phyloP scores from a whole-genome alignment of 441 rosid genomes.

The Pelargonium fulgidum region DNA sequence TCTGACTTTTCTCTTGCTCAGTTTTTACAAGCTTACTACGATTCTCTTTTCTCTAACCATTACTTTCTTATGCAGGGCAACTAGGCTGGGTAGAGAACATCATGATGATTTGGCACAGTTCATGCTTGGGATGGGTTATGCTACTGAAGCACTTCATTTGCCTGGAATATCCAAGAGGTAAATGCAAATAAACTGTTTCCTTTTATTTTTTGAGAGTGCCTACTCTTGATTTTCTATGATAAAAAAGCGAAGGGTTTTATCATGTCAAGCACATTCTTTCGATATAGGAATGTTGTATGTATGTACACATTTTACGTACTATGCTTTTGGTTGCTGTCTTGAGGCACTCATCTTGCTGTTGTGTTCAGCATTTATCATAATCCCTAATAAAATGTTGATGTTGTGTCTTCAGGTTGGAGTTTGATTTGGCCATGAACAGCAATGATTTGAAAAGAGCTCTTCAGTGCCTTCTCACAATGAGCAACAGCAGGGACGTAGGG shows the following conservation, averaged over 20 bases:
- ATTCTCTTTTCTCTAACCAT: conserved; percentile 16
- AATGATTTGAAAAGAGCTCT: conserved; percentile 97
- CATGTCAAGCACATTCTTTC: neutral
- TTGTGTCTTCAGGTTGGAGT: conserved; percentile 60
- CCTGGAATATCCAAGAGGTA: conserved; percentile 99
- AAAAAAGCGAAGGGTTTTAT: neutral
- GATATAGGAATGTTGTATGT: neutral
- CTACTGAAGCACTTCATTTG: conserved; percentile 97
- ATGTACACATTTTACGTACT: neutral
- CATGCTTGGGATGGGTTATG: conserved; percentile 98
- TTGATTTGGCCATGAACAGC: conserved; percentile 96
- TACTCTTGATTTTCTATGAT: neutral
- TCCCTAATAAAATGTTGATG: neutral
- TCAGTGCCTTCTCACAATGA: conserved; percentile 92
- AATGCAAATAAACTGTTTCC: neutral
- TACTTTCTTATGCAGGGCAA: conserved; percentile 61
- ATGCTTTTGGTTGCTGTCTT: too few relatives aligned
- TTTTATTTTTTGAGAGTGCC: too few relatives aligned
- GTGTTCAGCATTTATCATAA: too few relatives aligned
- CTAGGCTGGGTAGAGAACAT: conserved; percentile 98
- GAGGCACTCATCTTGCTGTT: too few relatives aligned
- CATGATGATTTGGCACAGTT: conserved; percentile 98
- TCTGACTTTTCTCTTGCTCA: conserved; percentile 16
- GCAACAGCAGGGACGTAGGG: conserved; percentile 92
- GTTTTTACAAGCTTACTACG: conserved; percentile 13